Base-by-base conservation (phyloP, 192 early-diverging fungal species). In the Rhizophagus clarus region DNA sequence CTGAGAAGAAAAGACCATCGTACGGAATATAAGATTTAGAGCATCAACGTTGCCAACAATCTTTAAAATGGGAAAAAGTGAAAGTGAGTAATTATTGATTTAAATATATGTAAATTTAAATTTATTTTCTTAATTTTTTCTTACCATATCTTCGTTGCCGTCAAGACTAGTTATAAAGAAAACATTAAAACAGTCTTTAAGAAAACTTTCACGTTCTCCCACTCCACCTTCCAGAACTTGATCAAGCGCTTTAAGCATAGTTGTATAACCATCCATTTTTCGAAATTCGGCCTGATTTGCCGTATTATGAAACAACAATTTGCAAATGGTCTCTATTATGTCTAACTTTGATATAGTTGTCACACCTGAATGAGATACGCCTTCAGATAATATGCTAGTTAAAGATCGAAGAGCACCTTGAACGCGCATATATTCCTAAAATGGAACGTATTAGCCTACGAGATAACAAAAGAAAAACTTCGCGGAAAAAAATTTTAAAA, bases 321-420 rank as follows among this genome's bases (percentile, higher is more conserved):
- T 85, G 74, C 84, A 85, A 1, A 85, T 61, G 8, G 84, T 85
- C 72, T 85, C 84, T 80, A 85, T 79, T 62, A 83, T 83, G 56
- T 85, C 84, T 15, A 85, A 81, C 40, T 85, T 85, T 14, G 84
- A 82, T 3, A 81, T 80, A 14, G 82, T 40, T 14, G 75, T 74
- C 14, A 77, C 80, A 42, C 74, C 75, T n/a, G 83, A 72, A 8
- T 64, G 47, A 47, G 82, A 28, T 12, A 70, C 24, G n/a, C 74
- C 68, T 51, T 80, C 79, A 45, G 77, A 62, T 9, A 79, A 32
- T 47, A 84, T 84, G 15, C 61, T 61, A 80, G 82, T 84, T 24
- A 84, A 32, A 7, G 83, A 84, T 22, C 78, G 63, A 31, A 84
- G 47, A 10, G 83, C 83, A 6, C 83, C 83, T 62, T 84, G 83